Evolutionary conservation across 2,329 filamentous ascomycete species (phyloP), one percentile per base, ranked within the genome.

Genomic region (Sclerotinia spermophila): DNA sequence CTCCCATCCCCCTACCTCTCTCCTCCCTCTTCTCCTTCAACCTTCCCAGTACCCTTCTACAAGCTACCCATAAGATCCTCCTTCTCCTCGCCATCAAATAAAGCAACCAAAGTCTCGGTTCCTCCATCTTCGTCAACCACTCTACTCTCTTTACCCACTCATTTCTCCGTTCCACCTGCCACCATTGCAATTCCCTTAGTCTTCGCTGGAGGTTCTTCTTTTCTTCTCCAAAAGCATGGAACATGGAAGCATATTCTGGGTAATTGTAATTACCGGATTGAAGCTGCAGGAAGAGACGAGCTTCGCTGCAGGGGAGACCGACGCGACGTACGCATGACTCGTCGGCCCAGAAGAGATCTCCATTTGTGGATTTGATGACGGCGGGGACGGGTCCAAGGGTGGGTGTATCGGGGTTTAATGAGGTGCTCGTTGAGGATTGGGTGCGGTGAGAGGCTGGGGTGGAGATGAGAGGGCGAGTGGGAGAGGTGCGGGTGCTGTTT

Each of bases 341-440:
- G 53, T 76, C 75, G 0, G 74, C 75, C 75, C 73, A 76, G 67
- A 76, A 76, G 44, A 76, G 71, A 42, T 76, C 75, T 5, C 75
- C 75, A 42, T 76, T 74, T 4, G 68, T 53, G 17, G 72, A 75
- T 45, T 76, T 76, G 27, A 76, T 76, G 35, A 76, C 75, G 10
- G 74, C 73, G 3, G 74, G 75, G 21, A 76, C 74, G 33, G 62
- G 62, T 1, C 48, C 62, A 2, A 66, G 62, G 17, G 62, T 5
- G 5, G 42, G 60, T 35, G 30, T 33, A 5, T 33, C 19, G 30
- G 30, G 42, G 30, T 5, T 15, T 45, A 27, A 4, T 48, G 24
- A n/a, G 13, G 33, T 40, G 24, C 35, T 59, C 7, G 5, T 40
- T n/a, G 56, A 59, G 33, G n/a, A 59, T 11, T 24, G 35, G 6